Evolutionary conservation across 257 asterid species (phyloP).

Genomic region (Cynanchum wilfordii): DNA sequence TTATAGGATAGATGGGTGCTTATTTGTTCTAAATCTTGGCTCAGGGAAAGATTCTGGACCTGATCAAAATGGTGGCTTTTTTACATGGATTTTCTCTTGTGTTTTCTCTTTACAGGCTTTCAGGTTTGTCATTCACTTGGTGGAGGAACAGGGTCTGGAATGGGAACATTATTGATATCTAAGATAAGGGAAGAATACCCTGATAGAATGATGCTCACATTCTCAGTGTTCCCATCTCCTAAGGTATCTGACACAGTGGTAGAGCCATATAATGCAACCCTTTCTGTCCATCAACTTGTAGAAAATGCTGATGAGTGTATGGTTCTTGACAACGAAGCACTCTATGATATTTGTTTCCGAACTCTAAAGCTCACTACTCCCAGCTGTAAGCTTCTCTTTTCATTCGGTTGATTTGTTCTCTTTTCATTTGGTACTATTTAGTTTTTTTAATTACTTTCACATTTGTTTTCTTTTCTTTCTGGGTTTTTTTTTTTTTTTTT

Average conservation of each 20-base stretch:
- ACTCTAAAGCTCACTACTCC: constrained; percentile 14
- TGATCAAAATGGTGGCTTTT: neutral
- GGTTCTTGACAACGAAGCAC: constrained; percentile 16
- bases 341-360: constrained; percentile 14
- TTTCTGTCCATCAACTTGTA: constrained; percentile 14
- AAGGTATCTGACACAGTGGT: constrained; percentile 14
- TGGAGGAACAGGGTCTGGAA: constrained; percentile 14
- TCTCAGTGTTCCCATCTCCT: constrained; percentile 15
- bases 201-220: constrained; percentile 13
- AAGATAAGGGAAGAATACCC: constrained; percentile 13
- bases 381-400: constrained; percentile 10
- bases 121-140: constrained; percentile 14
- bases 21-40: too few relatives aligned
- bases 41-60: neutral
- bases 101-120: constrained; percentile 3
- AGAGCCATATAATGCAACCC: constrained; percentile 14
- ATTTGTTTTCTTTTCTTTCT: neutral
- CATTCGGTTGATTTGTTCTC: neutral
- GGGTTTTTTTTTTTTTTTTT: too few relatives aligned
- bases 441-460: neutral
- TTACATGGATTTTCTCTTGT: neutral
- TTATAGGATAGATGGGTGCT: neutral
- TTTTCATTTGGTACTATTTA: neutral
- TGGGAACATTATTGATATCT: constrained; percentile 11
- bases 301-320: constrained; percentile 15